A percentile compares a stretch with the other conserved stretches of the same genome.
Evolutionary conservation across 2,329 filamentous ascomycete genomes (phyloP).

Genomic region (Colletotrichum magnum): DNA sequence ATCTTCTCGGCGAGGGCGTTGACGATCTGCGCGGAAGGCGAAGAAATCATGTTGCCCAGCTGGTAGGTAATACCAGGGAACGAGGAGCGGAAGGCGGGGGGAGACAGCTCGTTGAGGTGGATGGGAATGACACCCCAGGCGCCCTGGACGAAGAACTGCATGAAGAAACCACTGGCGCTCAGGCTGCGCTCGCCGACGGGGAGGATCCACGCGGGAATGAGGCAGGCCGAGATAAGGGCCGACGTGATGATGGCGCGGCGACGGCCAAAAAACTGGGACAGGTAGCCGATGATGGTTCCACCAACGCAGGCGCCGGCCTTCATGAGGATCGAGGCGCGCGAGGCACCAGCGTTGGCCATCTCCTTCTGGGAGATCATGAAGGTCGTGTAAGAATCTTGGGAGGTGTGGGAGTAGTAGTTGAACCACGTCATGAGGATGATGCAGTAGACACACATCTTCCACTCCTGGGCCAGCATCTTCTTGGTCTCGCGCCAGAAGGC

Average conservation of each 20-base stretch:
- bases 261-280: constrained; percentile 82
- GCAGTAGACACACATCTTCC: constrained; percentile 84
- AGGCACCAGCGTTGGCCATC: constrained; percentile 73
- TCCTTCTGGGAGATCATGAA: constrained; percentile 83
- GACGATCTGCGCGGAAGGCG: constrained; percentile 82
- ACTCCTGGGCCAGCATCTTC: constrained; percentile 77
- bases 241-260: constrained; percentile 76
- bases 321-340: constrained; percentile 84
- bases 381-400: constrained; percentile 86
- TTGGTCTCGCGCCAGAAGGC: constrained; percentile 80
- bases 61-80: constrained; percentile 82
- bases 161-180: constrained; percentile 76
- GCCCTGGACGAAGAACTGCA: constrained; percentile 78
- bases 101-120: constrained; percentile 81
- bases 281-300: constrained; percentile 80
- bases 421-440: constrained; percentile 84
- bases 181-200: constrained; percentile 71
- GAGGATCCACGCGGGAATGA: constrained; percentile 81
- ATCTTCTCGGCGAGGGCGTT: constrained; percentile 79
- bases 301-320: constrained; percentile 83
- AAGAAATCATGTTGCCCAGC: constrained; percentile 81
- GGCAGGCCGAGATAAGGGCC: constrained; percentile 69
- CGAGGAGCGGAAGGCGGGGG: constrained; percentile 77
- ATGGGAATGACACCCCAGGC: constrained; percentile 79
- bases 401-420: constrained; percentile 83